phyloP scores from a whole-genome alignment of 192 early-diverging fungal species.

The Chytriomyces confervae region DNA sequence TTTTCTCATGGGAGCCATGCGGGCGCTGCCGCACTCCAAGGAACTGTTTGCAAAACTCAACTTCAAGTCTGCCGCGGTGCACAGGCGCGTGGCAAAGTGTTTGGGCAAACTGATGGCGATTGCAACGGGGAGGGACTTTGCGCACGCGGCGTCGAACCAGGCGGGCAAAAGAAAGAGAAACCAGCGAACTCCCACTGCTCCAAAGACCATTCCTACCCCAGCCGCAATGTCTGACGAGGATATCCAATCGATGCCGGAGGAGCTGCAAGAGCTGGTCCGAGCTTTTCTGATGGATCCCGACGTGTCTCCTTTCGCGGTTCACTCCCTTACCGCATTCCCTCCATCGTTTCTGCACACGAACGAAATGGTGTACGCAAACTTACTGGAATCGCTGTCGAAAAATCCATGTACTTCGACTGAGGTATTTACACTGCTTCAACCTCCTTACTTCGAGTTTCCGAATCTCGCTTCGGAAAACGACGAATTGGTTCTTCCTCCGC shows the following conservation, averaged over 20 bases:
- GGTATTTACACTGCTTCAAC: slow-evolving; percentile 17
- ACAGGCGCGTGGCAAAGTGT: not conserved
- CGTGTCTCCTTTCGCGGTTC: slow-evolving; percentile 12
- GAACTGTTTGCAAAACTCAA: no score
- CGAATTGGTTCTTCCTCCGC: not conserved
- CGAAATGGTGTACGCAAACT: not conserved
- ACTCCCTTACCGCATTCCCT: slow-evolving; percentile 7
- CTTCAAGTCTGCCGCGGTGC: not conserved
- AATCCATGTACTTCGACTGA: not conserved
- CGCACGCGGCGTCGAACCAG: not conserved
- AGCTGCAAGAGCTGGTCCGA: not conserved
- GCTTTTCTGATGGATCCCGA: not conserved
- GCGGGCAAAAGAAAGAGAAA: not conserved
- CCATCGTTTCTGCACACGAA: not conserved
- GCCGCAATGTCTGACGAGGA: not conserved
- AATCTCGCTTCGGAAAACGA: no score
- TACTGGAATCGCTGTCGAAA: not conserved
- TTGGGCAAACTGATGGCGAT: not conserved
- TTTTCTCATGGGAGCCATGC: no score
- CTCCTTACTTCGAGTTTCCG: slow-evolving; percentile 12
- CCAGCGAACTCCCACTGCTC: no score
- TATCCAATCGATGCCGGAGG: not conserved
- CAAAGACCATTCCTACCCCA: no score
- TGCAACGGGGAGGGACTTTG: not conserved
- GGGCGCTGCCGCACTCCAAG: no score